Evolutionary conservation across 2,329 filamentous ascomycete genomes (phyloP).

Genomic region (Epichloe glyceriae): DNA sequence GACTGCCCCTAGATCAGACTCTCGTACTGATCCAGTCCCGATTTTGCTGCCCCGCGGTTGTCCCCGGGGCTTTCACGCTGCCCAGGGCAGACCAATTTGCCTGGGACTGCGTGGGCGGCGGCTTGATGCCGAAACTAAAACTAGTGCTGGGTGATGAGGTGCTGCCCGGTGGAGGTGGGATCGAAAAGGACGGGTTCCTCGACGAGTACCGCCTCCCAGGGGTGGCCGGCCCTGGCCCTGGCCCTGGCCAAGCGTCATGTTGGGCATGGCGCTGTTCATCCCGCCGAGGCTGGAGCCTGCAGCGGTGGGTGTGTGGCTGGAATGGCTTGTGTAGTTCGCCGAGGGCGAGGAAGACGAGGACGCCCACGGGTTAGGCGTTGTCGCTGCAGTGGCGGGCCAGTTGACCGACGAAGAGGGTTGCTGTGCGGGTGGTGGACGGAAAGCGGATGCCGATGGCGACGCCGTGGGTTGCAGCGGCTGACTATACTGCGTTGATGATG

Average conservation of each 20-base stretch:
- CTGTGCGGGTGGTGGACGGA: constrained; percentile 12
- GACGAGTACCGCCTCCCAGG: constrained; percentile 14
- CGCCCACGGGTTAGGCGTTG: constrained; percentile 36
- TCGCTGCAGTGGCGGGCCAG: constrained; percentile 32
- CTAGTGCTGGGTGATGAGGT: constrained; percentile 15
- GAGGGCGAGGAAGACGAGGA: constrained; percentile 13
- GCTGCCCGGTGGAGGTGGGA: constrained; percentile 38
- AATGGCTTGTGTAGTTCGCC: constrained; percentile 11
- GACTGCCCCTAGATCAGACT: constrained; percentile 39
- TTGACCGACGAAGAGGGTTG: constrained; percentile 28
- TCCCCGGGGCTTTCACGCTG: constrained; percentile 7
- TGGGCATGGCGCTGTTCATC: constrained; percentile 32
- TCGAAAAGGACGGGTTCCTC: constrained; percentile 38
- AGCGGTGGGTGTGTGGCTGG: constrained; percentile 11
- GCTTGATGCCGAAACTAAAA: constrained; percentile 37
- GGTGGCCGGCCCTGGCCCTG: constrained; percentile 14
- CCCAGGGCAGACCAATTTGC: not conserved
- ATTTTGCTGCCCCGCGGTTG: constrained; percentile 21
- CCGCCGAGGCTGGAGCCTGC: constrained; percentile 20
- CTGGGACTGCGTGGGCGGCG: constrained; percentile 24
- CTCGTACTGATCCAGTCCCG: constrained; percentile 54
- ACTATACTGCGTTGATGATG: constrained; percentile 49
- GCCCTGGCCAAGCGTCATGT: constrained; percentile 31
- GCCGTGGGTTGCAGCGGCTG: constrained; percentile 40
- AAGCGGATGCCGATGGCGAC: constrained; percentile 14